These are phyloP conservation scores for Sicyos edulis DNA, from an alignment of 306 rosid species.

Conservation along the genomic window DNA sequence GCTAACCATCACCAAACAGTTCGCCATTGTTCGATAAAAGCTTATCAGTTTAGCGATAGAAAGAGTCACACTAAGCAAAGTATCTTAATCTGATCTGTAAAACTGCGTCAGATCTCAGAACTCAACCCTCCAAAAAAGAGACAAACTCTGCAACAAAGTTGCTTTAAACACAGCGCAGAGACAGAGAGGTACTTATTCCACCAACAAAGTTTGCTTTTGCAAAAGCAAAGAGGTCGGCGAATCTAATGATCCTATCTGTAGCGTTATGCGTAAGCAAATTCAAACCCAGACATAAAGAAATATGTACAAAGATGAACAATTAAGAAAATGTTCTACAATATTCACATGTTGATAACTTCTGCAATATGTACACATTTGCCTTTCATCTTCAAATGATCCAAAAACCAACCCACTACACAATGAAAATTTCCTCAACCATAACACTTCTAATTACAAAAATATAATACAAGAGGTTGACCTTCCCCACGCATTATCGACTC, in stretches of 20 bases:
- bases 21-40: too few relatives aligned
- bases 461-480: conserved; percentile 1
- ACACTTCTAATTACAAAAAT: conserved; percentile 17
- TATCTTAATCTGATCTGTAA: too few relatives aligned
- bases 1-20: too few relatives aligned
- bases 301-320: too few relatives aligned
- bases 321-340: neutral
- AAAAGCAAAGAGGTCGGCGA: conserved; percentile 9
- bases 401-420: neutral
- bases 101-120: too few relatives aligned
- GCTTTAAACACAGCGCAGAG: too few relatives aligned
- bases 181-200: too few relatives aligned
- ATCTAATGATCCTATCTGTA: neutral
- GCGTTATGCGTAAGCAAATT: neutral
- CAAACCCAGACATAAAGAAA: too few relatives aligned
- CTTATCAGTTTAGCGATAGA: too few relatives aligned
- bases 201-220: conserved; percentile 3
- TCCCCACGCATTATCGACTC: neutral
- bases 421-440: conserved; percentile 5
- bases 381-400: neutral
- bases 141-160: conserved; percentile 7
- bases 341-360: conserved; percentile 7
- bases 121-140: conserved; percentile 4
- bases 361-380: conserved; percentile 9
- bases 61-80: too few relatives aligned